Conservation (phyloP, 2,329 filamentous ascomycete species). For the Diaporthe eres region DNA sequence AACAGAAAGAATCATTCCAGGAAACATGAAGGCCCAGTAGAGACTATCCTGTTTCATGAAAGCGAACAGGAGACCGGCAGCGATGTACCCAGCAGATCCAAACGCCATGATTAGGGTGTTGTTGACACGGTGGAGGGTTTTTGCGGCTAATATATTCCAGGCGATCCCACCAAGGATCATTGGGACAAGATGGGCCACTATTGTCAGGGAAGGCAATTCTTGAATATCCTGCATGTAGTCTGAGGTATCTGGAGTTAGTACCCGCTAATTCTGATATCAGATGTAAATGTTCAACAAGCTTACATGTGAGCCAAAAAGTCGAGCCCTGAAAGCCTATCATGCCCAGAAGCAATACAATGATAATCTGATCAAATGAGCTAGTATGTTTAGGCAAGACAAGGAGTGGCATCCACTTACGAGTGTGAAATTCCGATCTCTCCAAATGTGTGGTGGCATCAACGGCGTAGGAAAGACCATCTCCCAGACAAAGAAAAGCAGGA, state of each 20-base stretch:
- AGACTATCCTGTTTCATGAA: slow-evolving; percentile 2
- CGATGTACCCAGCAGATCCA: background rate
- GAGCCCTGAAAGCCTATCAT: slow-evolving; percentile 20
- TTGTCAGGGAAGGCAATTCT: background rate
- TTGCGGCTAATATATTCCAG: slow-evolving; percentile 4
- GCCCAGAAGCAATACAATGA: slow-evolving; percentile 2
- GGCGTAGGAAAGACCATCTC: background rate
- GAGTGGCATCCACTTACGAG: background rate
- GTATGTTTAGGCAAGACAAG: too few species aligned
- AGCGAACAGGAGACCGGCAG: background rate
- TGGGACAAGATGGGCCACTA: background rate
- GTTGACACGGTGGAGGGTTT: background rate
- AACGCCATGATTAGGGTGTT: slow-evolving; percentile 9
- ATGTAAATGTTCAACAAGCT: background rate
- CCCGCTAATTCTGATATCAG: background rate
- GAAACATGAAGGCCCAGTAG: slow-evolving; percentile 5
- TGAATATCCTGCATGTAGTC: slow-evolving; percentile 7
- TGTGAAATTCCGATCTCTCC: background rate
- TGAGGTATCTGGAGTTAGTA: background rate
- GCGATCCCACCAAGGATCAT: background rate
- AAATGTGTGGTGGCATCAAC: slow-evolving; percentile 10
- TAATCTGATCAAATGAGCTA: background rate
- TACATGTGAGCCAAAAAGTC: slow-evolving; percentile 19
- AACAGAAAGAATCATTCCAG: background rate
- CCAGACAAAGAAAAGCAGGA: slow-evolving; percentile 5